Base-by-base conservation (phyloP, 2,329 filamentous ascomycete genomes). In the Nothophaeocryptopus gaeumannii region DNA sequence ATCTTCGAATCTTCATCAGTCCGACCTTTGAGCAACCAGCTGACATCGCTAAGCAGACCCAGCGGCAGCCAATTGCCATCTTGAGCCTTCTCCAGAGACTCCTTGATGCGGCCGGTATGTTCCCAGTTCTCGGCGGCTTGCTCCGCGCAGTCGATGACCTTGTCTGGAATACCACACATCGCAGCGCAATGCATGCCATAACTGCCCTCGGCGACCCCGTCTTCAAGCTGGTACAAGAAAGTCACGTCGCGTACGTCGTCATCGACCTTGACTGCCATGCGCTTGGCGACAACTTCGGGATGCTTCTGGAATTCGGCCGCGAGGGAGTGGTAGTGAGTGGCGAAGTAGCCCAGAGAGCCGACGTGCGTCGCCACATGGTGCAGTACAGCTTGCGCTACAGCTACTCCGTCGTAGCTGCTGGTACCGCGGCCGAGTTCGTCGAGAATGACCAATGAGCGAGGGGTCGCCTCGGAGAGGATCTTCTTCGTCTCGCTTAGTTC, bases 151-250 rank as follows among this genome's bases (percentile, higher is more conserved):
- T 91, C 84, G 54, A 99, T 89, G 12, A 99, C 84, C 47, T 84
- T 84, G 38, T 77, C 76, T 0, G 89, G 83, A 56, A 99, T 97
- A 1, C 93, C 93, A 63, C 93, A 99, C 93, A 99, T 99, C 53
- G 89, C 86, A 1, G 93, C 93, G 67, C 93, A 99, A 70, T 99
- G 93, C 93, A 99, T 99, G 62, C 93, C 93, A 65, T 97, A 99
- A 64, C 89, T 95, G 12, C 93, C 93, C 70, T 97, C 91, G 0
- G 93, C 93, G 8, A 97, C 89, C 1, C 93, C 93, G 11, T 89
- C 82, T 70, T 97, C 93, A 0, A 99, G 80, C 64, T 89, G 91
- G 74, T 99, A 99, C 47, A 99, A 69, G 73, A 99, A 99, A 0
- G 92, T 96, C n/a, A 99, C 84, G n/a, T 85, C 83, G 16, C 89